A percentile compares a stretch with the other conserved stretches of the same genome.
Evolutionary conservation across 345 rosid species (phyloP).

Genomic region (Psidium friedrichsthalianum): DNA sequence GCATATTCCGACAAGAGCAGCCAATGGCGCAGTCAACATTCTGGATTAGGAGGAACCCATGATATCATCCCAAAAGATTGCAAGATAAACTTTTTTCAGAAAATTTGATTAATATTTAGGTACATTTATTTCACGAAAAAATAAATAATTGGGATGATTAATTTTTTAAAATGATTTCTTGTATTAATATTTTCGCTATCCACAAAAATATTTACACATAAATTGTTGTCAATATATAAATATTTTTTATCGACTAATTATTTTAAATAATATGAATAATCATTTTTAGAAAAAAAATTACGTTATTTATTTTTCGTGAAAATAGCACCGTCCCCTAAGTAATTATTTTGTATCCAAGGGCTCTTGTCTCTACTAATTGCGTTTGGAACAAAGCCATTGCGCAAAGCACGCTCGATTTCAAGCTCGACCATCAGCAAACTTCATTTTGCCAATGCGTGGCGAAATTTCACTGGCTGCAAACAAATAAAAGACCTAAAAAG

Average conservation of each 20-base stretch:
- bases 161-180: background rate
- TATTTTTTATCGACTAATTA: background rate
- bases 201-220: background rate
- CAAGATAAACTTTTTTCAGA: background rate
- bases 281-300: background rate
- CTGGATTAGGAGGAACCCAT: background rate
- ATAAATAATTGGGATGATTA: background rate
- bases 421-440: background rate
- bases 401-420: background rate
- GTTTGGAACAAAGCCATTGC: background rate
- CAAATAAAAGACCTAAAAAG: background rate
- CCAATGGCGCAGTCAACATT: background rate
- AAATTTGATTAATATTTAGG: background rate
- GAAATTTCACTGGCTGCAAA: background rate
- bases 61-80: background rate
- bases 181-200: background rate
- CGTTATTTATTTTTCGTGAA: background rate
- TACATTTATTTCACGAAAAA: rapidly evolving
- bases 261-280: background rate
- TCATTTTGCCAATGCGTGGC: background rate
- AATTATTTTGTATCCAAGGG: background rate
- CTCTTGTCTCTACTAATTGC: background rate
- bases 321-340: background rate
- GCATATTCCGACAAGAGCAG: background rate
- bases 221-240: background rate